These are phyloP conservation scores for Vaccinium myrtillus DNA, from an alignment of 148 eudicot species.

Conservation along the genomic window DNA sequence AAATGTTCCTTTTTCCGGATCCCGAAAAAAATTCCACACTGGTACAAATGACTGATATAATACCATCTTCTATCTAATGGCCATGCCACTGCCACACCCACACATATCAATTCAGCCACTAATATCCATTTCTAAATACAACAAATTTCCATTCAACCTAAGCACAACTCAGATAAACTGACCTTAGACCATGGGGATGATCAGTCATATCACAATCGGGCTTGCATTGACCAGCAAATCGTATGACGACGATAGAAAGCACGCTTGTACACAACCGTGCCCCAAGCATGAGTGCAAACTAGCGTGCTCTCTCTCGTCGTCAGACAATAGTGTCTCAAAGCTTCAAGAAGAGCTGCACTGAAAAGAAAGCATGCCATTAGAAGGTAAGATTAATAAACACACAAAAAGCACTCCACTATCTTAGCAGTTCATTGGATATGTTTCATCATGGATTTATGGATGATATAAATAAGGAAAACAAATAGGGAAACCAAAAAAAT, in stretches of 20 bases:
- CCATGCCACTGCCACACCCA: not conserved
- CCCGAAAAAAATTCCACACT: no score
- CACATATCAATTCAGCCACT: not conserved
- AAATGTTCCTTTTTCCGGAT: no score
- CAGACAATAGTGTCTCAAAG: conserved; percentile 24
- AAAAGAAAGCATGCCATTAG: not conserved
- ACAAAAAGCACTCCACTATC: not conserved
- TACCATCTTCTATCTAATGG: no score
- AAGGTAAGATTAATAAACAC: not conserved
- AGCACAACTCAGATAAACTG: not conserved
- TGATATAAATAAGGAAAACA: not conserved
- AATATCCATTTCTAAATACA: not conserved
- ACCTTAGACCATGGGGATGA: not conserved
- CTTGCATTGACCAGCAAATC: conserved; percentile 29
- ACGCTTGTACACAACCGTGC: conserved; percentile 30
- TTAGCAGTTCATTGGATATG: no score
- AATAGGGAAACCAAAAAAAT: not conserved
- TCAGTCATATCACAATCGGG: not conserved
- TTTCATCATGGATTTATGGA: not conserved
- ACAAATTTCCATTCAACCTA: not conserved
- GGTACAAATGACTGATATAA: no score
- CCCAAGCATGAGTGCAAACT: conserved; percentile 15
- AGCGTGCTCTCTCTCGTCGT: conserved; percentile 56
- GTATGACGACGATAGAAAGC: conserved; percentile 42
- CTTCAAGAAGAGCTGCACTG: not conserved